These are phyloP conservation scores for Prunus persica DNA, from an alignment of 306 rosid species.

Conservation along the genomic window Prunus_persica_NCBIv2 NC_034016.1:14271001-14271500, in stretches of 20 bases:
- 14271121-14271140: conserved; percentile 88
- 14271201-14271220: conserved; percentile 64
- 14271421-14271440: conserved; percentile 58
- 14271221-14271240: conserved; percentile 63
- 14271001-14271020: conserved; percentile 33
- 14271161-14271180: conserved; percentile 96
- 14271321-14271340: conserved; percentile 49
- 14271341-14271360: conserved; percentile 54
- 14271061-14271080: conserved; percentile 83
- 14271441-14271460: conserved; percentile 66
- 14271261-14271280: conserved; percentile 52
- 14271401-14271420: conserved; percentile 83
- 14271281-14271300: conserved; percentile 56
- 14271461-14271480: conserved; percentile 61
- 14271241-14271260: conserved; percentile 58
- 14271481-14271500: conserved; percentile 80
- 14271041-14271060: conserved; percentile 85
- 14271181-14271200: conserved; percentile 94
- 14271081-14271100: conserved; percentile 68
- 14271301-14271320: conserved; percentile 34
- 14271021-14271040: conserved; percentile 55
- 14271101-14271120: conserved; percentile 69
- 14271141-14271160: conserved; percentile 76
- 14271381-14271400: conserved; percentile 68
- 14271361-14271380: conserved; percentile 49